Evolutionary conservation across 2,329 filamentous ascomycete genomes (phyloP).

Genomic region (Pseudogymnoascus destructans): DNA sequence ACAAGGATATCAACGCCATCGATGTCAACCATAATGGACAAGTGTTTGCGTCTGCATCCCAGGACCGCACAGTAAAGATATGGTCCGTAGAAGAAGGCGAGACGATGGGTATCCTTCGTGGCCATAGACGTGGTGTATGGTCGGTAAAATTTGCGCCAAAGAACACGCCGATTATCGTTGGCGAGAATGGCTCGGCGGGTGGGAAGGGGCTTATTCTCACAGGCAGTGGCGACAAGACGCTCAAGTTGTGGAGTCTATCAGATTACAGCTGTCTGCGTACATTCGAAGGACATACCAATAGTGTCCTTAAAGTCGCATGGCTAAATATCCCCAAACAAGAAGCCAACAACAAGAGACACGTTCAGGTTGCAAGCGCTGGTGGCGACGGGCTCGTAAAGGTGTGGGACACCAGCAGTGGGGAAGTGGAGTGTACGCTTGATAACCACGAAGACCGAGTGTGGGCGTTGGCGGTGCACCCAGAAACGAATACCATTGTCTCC

Average conservation of each 20-base stretch:
- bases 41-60: slow-evolving; percentile 91
- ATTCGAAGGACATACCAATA: slow-evolving; percentile 93
- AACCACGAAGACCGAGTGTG: slow-evolving; percentile 95
- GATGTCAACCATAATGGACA: slow-evolving; percentile 61
- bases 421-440: slow-evolving; percentile 79
- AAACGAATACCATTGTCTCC: slow-evolving; percentile 64
- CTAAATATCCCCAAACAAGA: slow-evolving; percentile 41
- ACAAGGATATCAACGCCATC: slow-evolving; percentile 96
- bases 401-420: slow-evolving; percentile 79
- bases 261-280: slow-evolving; percentile 90
- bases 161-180: slow-evolving; percentile 59
- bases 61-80: slow-evolving; percentile 94
- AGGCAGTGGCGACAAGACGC: slow-evolving; percentile 87
- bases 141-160: slow-evolving; percentile 80
- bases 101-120: slow-evolving; percentile 77
- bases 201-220: slow-evolving; percentile 76
- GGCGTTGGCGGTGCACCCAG: slow-evolving; percentile 65
- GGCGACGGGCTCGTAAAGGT: slow-evolving; percentile 94
- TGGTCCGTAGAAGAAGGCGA: slow-evolving; percentile 88
- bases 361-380: slow-evolving; percentile 73
- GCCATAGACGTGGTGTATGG: slow-evolving; percentile 93
- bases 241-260: slow-evolving; percentile 85
- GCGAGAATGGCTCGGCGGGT: slow-evolving; percentile 57
- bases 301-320: slow-evolving; percentile 88
- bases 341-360: slow-evolving; percentile 42